phyloP scores from a whole-genome alignment of 2,329 filamentous ascomycete species.

The Grosmannia clavigera region DNA sequence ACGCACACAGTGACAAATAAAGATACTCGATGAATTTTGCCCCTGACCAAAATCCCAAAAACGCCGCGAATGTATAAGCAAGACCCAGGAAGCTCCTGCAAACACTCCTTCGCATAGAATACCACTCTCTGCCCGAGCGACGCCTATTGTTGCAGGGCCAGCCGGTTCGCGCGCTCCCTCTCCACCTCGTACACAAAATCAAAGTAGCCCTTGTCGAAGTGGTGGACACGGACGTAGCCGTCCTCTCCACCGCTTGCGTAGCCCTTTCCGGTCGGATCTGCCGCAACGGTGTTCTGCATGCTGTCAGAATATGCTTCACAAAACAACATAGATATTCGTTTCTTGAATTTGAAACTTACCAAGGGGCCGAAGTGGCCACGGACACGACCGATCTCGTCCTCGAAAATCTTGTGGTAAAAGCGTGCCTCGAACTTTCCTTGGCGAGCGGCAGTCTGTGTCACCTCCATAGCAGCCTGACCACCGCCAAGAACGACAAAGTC shows the following conservation, averaged over 20 bases:
- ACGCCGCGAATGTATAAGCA: constrained; percentile 2
- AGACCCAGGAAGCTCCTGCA: background rate
- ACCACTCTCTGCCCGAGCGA: background rate
- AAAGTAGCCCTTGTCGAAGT: constrained; percentile 97
- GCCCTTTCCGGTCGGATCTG: constrained; percentile 78
- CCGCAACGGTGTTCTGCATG: constrained; percentile 73
- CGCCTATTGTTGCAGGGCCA: constrained; percentile 14
- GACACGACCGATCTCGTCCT: constrained; percentile 96
- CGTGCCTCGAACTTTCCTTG: constrained; percentile 99
- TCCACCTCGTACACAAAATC: constrained; percentile 99
- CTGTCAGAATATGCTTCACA: background rate
- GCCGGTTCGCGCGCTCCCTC: constrained; percentile 54
- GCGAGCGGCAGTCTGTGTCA: constrained; percentile 83
- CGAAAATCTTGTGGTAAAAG: constrained; percentile 99
- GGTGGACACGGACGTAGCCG: constrained; percentile 94
- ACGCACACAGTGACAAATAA: background rate
- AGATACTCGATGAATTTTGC: background rate
- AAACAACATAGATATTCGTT: background rate
- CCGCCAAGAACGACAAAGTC: constrained; percentile 96
- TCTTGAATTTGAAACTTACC: constrained; percentile 20
- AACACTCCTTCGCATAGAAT: background rate
- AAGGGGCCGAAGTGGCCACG: constrained; percentile 93
- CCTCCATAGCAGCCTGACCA: constrained; percentile 97
- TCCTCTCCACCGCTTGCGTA: constrained; percentile 97
- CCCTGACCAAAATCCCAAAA: constrained; percentile 1